phyloP scores from a whole-genome alignment of 306 rosid species.

The Prunus fruticosa region DNA sequence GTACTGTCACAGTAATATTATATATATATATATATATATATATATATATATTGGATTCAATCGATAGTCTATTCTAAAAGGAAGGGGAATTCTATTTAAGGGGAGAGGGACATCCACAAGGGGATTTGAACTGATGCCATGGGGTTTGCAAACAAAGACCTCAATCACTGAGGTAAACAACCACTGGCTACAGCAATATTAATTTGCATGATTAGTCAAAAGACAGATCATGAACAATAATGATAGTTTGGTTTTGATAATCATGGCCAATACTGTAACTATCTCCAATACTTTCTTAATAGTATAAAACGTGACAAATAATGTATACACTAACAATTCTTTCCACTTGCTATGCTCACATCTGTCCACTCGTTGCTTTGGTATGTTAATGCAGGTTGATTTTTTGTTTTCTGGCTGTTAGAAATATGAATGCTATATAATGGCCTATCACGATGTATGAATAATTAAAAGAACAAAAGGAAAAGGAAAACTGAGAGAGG shows the following conservation, averaged over 20 bases:
- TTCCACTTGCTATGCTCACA: neutral
- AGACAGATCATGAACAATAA: slow-evolving; percentile 1
- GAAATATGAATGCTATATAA: neutral
- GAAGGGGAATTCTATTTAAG: too few relatives aligned
- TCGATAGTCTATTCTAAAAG: too few relatives aligned
- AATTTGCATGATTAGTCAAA: neutral
- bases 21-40: too few relatives aligned
- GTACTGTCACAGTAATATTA: neutral
- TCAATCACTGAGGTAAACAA: too few relatives aligned
- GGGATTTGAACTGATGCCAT: too few relatives aligned
- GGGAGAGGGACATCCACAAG: too few relatives aligned
- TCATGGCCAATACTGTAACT: neutral
- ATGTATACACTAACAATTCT: neutral
- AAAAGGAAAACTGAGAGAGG: neutral
- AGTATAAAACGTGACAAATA: neutral
- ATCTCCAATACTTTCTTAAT: neutral
- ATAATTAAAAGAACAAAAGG: neutral
- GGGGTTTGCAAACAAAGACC: too few relatives aligned
- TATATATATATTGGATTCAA: neutral
- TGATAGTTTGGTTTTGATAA: neutral
- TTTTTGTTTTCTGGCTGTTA: neutral
- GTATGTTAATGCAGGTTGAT: neutral
- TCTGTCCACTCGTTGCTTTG: neutral
- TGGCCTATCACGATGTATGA: neutral
- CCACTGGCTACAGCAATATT: too few relatives aligned